Percentiles rank a stretch among this genome's conserved stretches.
These are phyloP conservation scores for Lignosus rhinocerotis DNA, from an alignment of 1,284 basidiomycete species.

Conservation along the genomic window DNA sequence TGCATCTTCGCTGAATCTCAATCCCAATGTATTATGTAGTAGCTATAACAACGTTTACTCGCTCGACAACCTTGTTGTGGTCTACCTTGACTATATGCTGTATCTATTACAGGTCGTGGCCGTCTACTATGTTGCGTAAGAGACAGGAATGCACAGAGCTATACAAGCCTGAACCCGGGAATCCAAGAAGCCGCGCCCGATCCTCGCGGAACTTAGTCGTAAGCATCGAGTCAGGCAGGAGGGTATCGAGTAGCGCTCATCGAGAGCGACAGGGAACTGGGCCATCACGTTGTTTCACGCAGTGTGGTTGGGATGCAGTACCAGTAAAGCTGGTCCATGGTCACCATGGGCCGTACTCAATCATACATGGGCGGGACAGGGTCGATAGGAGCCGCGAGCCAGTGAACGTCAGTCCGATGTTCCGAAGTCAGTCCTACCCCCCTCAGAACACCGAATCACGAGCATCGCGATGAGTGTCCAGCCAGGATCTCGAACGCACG, in stretches of 20 bases:
- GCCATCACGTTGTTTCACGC: too few species aligned
- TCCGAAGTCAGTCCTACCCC: too few species aligned
- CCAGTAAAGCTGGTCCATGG: not conserved
- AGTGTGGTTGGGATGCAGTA: not conserved
- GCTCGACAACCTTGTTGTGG: not conserved
- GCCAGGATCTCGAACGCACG: slow-evolving; percentile 52
- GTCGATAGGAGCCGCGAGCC: too few species aligned
- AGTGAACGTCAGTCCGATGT: too few species aligned
- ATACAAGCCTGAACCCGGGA: not conserved
- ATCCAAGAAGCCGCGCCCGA: not conserved
- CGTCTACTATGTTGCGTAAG: slow-evolving; percentile 1
- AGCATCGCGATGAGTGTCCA: slow-evolving; percentile 8
- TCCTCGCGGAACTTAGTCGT: not conserved
- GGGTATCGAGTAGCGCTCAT: not conserved
- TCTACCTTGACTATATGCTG: slow-evolving; percentile 1
- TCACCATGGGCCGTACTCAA: not conserved
- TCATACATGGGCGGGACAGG: not conserved
- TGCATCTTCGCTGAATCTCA: not conserved
- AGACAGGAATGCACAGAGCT: slow-evolving; percentile 2
- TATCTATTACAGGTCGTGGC: slow-evolving; percentile 1
- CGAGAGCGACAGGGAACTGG: not conserved
- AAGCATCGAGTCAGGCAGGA: not conserved
- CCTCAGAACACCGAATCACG: not conserved
- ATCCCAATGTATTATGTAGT: slow-evolving; percentile 7
- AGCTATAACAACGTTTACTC: slow-evolving; percentile 5